phyloP scores from a whole-genome alignment of 164 flowering plant species.

The Nymphaea thermarum region DNA sequence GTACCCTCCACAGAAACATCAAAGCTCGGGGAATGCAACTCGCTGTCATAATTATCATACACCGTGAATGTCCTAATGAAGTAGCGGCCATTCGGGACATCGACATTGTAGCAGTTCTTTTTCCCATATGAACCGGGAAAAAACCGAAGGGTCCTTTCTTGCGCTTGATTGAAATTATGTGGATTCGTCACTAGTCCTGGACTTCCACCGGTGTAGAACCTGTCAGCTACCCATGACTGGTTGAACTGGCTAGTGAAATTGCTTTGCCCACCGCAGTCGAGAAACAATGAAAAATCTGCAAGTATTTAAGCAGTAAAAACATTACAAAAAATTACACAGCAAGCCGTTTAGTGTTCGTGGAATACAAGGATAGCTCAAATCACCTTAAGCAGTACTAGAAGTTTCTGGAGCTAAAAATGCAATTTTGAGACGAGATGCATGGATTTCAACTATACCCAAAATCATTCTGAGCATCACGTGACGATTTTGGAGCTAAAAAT shows the following conservation, averaged over 20 bases:
- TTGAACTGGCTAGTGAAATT: constrained; percentile 47
- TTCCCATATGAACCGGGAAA: constrained; percentile 84
- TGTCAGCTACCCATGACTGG: constrained; percentile 74
- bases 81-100: constrained; percentile 54
- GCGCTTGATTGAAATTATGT: constrained; percentile 35
- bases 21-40: constrained; percentile 67
- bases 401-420: neutral
- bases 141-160: constrained; percentile 75
- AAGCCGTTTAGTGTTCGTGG: neutral
- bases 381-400: neutral
- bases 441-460: neutral
- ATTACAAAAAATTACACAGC: neutral
- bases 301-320: neutral
- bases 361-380: neutral
- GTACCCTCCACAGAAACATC: constrained; percentile 88
- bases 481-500: neutral
- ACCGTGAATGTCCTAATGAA: constrained; percentile 74
- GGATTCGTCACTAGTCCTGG: constrained; percentile 69
- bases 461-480: neutral
- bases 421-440: neutral
- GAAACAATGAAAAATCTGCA: constrained; percentile 34
- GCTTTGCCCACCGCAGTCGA: constrained; percentile 68
- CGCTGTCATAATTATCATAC: constrained; percentile 90
- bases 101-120: constrained; percentile 82
- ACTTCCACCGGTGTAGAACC: constrained; percentile 62